Evolutionary conservation across 768 basidiomycete species (phyloP).

Genomic region (Clitopilus hobsonii): DNA sequence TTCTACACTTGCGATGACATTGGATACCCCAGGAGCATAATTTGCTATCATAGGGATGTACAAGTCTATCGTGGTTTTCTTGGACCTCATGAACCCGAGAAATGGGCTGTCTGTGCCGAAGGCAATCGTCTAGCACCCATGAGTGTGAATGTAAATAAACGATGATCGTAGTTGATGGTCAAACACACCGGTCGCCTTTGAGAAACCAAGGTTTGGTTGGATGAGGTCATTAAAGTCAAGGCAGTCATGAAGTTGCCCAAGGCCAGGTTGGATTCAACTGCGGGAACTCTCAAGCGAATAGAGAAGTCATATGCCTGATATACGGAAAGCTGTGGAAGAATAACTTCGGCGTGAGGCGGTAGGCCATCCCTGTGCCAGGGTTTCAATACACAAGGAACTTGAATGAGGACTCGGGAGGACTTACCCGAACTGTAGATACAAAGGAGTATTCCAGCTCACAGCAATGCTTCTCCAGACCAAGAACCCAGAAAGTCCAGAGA

Average conservation of each 20-base stretch:
- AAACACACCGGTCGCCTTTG: constrained; percentile 63
- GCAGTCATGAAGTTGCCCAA: constrained; percentile 86
- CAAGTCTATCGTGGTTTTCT: neutral
- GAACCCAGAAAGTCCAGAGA: constrained; percentile 67
- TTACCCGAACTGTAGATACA: constrained; percentile 81
- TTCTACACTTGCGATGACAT: constrained; percentile 56
- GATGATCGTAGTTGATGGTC: neutral
- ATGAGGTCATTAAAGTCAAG: constrained; percentile 51
- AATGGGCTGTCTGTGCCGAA: constrained; percentile 38
- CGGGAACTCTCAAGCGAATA: constrained; percentile 60
- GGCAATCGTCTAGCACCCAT: constrained; percentile 49
- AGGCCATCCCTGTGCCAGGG: constrained; percentile 47
- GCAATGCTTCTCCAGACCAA: constrained; percentile 72
- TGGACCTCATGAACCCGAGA: constrained; percentile 23
- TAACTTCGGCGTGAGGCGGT: constrained; percentile 56
- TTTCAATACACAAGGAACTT: constrained; percentile 6
- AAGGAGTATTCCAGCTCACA: constrained; percentile 61
- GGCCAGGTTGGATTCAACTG: constrained; percentile 59
- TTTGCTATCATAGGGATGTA: constrained; percentile 51
- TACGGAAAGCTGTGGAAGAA: constrained; percentile 46
- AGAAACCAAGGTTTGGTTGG: constrained; percentile 58
- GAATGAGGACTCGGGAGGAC: constrained; percentile 15
- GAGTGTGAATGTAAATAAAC: neutral
- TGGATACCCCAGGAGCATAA: constrained; percentile 43
- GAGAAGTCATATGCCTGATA: constrained; percentile 75